Evolutionary conservation across 768 basidiomycete species (phyloP), one percentile per base, ranked within the genome.

Genomic region (Termitomyces sp.): DNA sequence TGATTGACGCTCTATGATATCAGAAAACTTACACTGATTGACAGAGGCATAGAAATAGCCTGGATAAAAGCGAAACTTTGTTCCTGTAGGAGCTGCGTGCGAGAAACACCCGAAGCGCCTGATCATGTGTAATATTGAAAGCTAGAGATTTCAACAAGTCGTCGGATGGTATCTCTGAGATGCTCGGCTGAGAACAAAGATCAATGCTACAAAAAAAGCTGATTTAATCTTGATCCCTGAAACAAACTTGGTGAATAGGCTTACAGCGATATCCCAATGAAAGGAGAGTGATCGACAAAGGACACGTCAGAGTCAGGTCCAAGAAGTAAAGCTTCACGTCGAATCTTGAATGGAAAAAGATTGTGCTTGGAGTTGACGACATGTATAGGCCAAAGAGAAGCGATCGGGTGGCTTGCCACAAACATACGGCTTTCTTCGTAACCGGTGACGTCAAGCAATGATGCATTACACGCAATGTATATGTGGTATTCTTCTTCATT

Each of bases 381-480:
- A 43, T 25, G 34, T n/a, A 35, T 45, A 5, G 61, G 61, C 61
- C 61, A 62, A 1, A 57, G 27, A 3, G 58, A 49, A 19, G 35
- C 42, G 16, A 63, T 63, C 0, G 62, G 62, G 45, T 63, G 62
- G 3, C 55, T 44, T 0, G 50, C 54, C 3, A 63, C 56, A 38
- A 58, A 31, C 21, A 45, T 40, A 10, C 59, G 59, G n/a, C 16
- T 31, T 54, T 63, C 59, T n/a, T 43, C 51, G 12, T 63, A 63
- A 1, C 54, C 62, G 2, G 52, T 58, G n/a, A 61, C 49, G 16
- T 63, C 62, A 11, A 61, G 42, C 19, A 63, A 23, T 2, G 59
- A 54, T 9, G 59, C 59, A 32, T 63, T 63, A n/a, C 57, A 60
- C 5, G 62, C 62, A 40, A 63, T 58, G 42, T 57, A 57, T 21